Percentiles rank a stretch among this genome's conserved stretches.
Evolutionary conservation across 768 basidiomycete genomes (phyloP).

Genomic region (Mycena maculata): DNA sequence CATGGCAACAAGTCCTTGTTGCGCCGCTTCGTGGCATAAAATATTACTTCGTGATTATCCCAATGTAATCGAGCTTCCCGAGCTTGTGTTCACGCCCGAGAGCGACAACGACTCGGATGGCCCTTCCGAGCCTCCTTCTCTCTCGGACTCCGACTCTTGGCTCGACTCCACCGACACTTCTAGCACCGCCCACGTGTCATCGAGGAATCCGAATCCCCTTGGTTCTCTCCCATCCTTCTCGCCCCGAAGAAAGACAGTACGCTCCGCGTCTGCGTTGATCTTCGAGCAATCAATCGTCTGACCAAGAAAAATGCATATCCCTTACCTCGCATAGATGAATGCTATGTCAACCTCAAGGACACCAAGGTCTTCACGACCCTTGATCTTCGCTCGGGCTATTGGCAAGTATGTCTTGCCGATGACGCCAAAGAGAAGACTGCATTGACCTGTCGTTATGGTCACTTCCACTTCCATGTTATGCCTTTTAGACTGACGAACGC

Average conservation of each 20-base stretch:
- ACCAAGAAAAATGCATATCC: constrained; percentile 44
- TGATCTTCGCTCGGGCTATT: too few species aligned
- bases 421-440: constrained; percentile 48
- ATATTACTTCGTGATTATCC: too few species aligned
- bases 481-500: constrained; percentile 53
- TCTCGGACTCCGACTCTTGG: background rate
- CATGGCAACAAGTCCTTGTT: too few species aligned
- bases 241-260: constrained; percentile 37
- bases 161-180: background rate
- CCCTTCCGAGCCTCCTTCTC: background rate
- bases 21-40: too few species aligned
- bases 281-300: constrained; percentile 33
- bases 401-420: too few species aligned
- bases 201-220: constrained; percentile 16
- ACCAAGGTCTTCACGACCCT: too few species aligned
- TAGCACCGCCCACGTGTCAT: background rate
- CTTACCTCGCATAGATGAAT: too few species aligned
- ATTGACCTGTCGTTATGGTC: constrained; percentile 51
- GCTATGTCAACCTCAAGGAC: too few species aligned
- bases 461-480: constrained; percentile 51
- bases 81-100: background rate
- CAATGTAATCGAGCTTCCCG: background rate
- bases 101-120: background rate
- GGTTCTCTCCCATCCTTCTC: constrained; percentile 24
- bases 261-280: constrained; percentile 30